Evolutionary conservation across 2,329 filamentous ascomycete genomes (phyloP).

Genomic region (Chaetomiaceae sp.): DNA sequence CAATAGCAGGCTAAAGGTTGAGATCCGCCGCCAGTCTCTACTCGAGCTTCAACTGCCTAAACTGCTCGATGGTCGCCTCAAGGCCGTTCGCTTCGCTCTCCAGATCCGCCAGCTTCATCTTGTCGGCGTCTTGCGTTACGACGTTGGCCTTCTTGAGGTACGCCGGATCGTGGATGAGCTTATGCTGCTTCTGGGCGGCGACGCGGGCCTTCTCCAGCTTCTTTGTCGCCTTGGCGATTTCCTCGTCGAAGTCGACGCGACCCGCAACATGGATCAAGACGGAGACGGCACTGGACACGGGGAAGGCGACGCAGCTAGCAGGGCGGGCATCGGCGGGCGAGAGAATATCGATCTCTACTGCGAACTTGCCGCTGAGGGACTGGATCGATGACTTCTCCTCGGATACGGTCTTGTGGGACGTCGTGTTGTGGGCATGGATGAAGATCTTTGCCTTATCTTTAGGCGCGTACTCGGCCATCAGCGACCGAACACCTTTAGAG

Average conservation of each 20-base stretch:
- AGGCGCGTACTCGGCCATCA: not conserved
- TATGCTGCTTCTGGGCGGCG: not conserved
- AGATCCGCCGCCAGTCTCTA: not conserved
- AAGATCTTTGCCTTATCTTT: not conserved
- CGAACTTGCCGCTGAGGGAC: not conserved
- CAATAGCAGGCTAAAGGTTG: too few relatives aligned
- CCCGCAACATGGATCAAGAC: not conserved
- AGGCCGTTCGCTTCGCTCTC: not conserved
- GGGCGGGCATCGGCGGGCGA: not conserved
- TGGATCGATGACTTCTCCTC: not conserved
- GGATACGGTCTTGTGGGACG: not conserved
- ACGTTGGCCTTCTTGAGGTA: not conserved
- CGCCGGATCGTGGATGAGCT: not conserved
- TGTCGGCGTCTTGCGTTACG: not conserved
- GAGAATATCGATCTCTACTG: not conserved
- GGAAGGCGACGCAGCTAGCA: not conserved
- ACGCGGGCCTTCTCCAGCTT: not conserved
- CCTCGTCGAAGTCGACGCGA: not conserved
- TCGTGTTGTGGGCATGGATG: not conserved
- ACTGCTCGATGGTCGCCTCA: not conserved
- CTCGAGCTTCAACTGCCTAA: not conserved
- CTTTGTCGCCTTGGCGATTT: not conserved
- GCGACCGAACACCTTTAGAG: not conserved
- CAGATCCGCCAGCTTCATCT: not conserved
- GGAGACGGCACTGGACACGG: not conserved